phyloP scores from a whole-genome alignment of 345 rosid species.

The Corchorus capsularis region DNA sequence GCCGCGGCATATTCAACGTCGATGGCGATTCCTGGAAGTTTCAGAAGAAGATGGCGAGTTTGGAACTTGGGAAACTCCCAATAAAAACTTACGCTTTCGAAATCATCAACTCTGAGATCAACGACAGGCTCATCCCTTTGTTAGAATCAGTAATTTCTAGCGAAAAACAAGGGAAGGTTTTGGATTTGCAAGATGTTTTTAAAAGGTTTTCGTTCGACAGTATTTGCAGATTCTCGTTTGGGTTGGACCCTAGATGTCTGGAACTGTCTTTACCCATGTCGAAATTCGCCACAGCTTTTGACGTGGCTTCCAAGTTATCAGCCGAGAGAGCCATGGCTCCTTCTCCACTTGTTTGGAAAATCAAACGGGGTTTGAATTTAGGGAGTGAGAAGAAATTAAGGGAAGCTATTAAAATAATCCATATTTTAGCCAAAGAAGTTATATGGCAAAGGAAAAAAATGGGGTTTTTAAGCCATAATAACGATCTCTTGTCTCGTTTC shows the following conservation, averaged over 20 bases:
- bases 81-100: conserved; percentile 56
- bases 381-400: conserved; percentile 64
- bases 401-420: conserved; percentile 44
- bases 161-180: conserved; percentile 1
- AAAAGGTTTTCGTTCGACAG: conserved; percentile 63
- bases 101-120: conserved; percentile 51
- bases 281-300: conserved; percentile 60
- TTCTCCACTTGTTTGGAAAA: conserved; percentile 56
- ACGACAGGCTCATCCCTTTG: conserved; percentile 49
- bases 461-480: conserved; percentile 35
- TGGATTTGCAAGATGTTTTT: conserved; percentile 67
- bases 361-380: conserved; percentile 55
- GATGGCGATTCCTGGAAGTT: conserved; percentile 75
- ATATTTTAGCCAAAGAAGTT: conserved; percentile 53
- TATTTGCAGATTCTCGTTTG: conserved; percentile 63
- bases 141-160: conserved; percentile 29
- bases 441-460: conserved; percentile 44
- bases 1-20: conserved; percentile 79
- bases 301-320: conserved; percentile 58
- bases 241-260: conserved; percentile 66
- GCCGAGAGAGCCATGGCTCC: conserved; percentile 66
- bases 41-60: conserved; percentile 63
- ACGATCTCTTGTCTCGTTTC: conserved; percentile 73
- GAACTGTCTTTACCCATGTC: conserved; percentile 55
- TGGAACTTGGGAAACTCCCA: conserved; percentile 54